Evolutionary conservation across 2,329 filamentous ascomycete species (phyloP), one percentile per base, ranked within the genome.

Genomic region (Zalaria sp.): DNA sequence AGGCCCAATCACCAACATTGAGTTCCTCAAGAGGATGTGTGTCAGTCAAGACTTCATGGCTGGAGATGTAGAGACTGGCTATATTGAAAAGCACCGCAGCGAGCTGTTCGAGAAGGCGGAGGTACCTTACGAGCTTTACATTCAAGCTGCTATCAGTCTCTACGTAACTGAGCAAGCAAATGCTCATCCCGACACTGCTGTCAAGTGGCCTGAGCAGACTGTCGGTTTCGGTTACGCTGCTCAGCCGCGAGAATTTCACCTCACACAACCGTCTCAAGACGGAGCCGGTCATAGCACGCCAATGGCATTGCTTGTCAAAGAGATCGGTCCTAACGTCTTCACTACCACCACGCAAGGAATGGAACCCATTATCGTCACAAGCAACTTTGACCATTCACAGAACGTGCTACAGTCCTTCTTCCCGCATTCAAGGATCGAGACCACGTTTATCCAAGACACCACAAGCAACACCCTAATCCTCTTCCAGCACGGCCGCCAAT

Each of bases 1-100:
- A 3, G 91, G 91, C 0, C 75, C 93, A 5, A 81, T 84, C 56
- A 98, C 91, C 5, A 98, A 98, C 57, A 88, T 98, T 47, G 91
- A 96, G 60, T 98, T 98, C 56, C 66, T 98, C 45, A 96, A 96
- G 67, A 75, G 79, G 5, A 72, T 95, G 43, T 94, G 87, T 58
- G 73, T 77, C 37, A 87, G 83, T 45, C 73, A 76, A 0, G 84
- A 82, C 39, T 98, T 98, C 56, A 73, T 93, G 43, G 73, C 74
- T 7, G 91, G 89, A 5, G 78, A 91, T 18, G 87, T 98, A 9
- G 89, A 98, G 62, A 98, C 91, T 0, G 89, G 89, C 1, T 98
- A 94, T 58, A 96, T 98, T 50, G 80, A 88, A 42, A 94, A 93
- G 60, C 82, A 93, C 65, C 73, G 75, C 45, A 72, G 78, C 7